Evolutionary conservation across 2,329 filamentous ascomycete genomes (phyloP).

Genomic region (Trematosphaeria pertusa): DNA sequence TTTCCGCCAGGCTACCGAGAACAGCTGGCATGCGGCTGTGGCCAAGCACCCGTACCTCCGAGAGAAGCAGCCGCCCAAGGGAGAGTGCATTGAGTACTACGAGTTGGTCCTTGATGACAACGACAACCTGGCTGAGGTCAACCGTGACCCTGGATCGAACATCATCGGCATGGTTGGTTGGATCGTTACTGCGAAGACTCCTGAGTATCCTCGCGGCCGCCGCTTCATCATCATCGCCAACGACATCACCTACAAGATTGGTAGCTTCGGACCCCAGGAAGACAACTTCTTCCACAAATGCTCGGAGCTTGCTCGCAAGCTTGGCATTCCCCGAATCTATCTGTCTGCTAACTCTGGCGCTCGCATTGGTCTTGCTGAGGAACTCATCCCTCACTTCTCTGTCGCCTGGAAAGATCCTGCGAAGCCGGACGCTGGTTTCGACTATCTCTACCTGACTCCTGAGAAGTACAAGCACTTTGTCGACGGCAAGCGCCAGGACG

Average conservation of each 20-base stretch:
- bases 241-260: slow-evolving; percentile 99
- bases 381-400: slow-evolving; percentile 95
- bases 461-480: slow-evolving; percentile 87
- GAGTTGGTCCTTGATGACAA: slow-evolving; percentile 95
- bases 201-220: slow-evolving; percentile 90
- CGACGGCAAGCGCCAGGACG: slow-evolving; percentile 74
- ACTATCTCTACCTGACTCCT: slow-evolving; percentile 92
- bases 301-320: slow-evolving; percentile 90
- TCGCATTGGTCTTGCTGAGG: slow-evolving; percentile 93
- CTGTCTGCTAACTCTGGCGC: slow-evolving; percentile 98
- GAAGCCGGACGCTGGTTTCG: slow-evolving; percentile 89
- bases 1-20: slow-evolving; percentile 97
- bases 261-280: slow-evolving; percentile 94
- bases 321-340: slow-evolving; percentile 96
- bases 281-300: slow-evolving; percentile 99
- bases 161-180: slow-evolving; percentile 98
- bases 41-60: slow-evolving; percentile 76
- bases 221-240: slow-evolving; percentile 97
- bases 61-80: slow-evolving; percentile 81
- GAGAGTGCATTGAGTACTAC: slow-evolving; percentile 91
- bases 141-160: slow-evolving; percentile 94
- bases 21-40: slow-evolving; percentile 83
- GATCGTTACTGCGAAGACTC: slow-evolving; percentile 92
- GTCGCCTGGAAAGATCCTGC: slow-evolving; percentile 90
- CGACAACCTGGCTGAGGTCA: slow-evolving; percentile 90